Evolutionary conservation across 805 yeast genomes (phyloP), one percentile per base, ranked within the genome.

Genomic region (Saturnispora sanitii): DNA sequence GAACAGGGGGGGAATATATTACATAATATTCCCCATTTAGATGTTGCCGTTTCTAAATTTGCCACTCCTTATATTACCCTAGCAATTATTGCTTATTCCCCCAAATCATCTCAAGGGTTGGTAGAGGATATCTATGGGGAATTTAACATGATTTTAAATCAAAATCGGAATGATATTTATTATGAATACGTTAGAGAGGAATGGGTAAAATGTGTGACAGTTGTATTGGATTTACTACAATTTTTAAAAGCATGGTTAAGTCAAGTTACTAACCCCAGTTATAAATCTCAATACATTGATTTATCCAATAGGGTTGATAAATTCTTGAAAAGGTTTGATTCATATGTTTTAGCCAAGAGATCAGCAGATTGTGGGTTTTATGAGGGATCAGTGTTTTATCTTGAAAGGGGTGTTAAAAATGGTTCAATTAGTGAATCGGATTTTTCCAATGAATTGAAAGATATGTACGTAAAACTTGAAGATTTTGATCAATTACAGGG

Each of bases 401-500:
- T 84, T 52, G 99, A 92, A 50, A 84, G 84, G 51, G 76, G 82
- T 45, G 73, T 72, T 45, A 62, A 87, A 28, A 48, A 38, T 45
- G 56, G 23, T 35, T 51, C 43, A 26, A 57, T 64, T 47, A 65
- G 52, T 16, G 55, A 67, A 39, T 57, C 60, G 50, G 60, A 66
- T 53, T 46, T 65, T 62, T 51, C 68, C 67, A 18, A 56, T 64
- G 68, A 77, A 4, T 59, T 92, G n/a, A 86, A 85, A 50, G 70
- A 71, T 21, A 82, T 88, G 65, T 92, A 92, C 57, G 80, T 95
- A 6, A 81, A 76, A 43, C 75, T 92, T 37, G 90, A 86, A 51
- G 98, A 94, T 53, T 70, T 79, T 28, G 99, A 92, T 63, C 79
- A 95, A 0, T 66, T 92, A 25, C 88, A 83, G 54, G 99, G 98